Evolutionary conservation across 2,329 filamentous ascomycete genomes (phyloP).

Genomic region (Coccinonectria pachysandricola): DNA sequence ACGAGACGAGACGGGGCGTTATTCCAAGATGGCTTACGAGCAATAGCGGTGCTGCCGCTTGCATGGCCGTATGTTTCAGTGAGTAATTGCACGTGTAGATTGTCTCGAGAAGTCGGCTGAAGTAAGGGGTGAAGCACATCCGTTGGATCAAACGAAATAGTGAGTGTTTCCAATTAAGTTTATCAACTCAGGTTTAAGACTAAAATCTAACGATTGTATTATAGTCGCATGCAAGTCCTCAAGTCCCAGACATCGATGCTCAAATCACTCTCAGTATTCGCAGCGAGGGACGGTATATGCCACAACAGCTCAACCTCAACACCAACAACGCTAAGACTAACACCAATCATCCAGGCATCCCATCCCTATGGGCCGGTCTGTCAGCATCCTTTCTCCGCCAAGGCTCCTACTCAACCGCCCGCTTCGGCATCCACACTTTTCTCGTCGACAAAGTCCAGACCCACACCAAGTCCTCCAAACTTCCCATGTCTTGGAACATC

Average conservation of each 20-base stretch:
- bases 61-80: constrained; percentile 37
- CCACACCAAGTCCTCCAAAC: constrained; percentile 18
- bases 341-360: constrained; percentile 21
- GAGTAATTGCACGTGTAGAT: constrained; percentile 9
- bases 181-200: too few relatives aligned
- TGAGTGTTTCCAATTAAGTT: too few relatives aligned
- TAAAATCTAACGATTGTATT: too few relatives aligned
- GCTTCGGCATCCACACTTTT: constrained; percentile 31
- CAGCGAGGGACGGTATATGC: constrained; percentile 27
- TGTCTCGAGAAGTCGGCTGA: accelerated
- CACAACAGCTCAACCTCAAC: accelerated
- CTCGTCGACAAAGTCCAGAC: constrained; percentile 21
- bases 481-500: constrained; percentile 26
- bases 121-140: constrained; percentile 25
- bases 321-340: too few relatives aligned
- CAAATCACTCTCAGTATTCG: constrained; percentile 27
- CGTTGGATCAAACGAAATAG: constrained; percentile 36
- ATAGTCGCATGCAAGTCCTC: constrained; percentile 34
- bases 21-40: too few relatives aligned
- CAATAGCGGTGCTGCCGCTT: constrained; percentile 32
- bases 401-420: constrained; percentile 33
- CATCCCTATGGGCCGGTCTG: constrained; percentile 32
- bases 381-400: constrained; percentile 34
- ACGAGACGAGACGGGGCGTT: not conserved
- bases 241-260: constrained; percentile 31